phyloP scores from a whole-genome alignment of 2,329 filamentous ascomycete genomes.

The Nemania abortiva region DNA sequence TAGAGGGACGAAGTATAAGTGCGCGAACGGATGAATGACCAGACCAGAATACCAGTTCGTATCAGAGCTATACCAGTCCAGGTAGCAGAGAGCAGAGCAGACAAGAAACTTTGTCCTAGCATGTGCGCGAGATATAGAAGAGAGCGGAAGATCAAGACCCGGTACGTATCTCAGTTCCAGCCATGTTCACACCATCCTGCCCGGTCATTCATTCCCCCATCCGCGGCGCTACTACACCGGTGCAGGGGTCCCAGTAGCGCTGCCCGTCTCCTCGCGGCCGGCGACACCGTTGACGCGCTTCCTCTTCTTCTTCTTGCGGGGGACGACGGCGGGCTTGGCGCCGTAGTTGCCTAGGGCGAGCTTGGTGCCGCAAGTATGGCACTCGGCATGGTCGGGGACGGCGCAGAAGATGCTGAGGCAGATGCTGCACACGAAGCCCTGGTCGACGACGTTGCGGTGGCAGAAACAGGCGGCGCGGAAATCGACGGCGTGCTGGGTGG shows the following conservation, averaged over 20 bases:
- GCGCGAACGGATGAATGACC: not conserved
- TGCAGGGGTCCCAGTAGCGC: slow-evolving; percentile 70
- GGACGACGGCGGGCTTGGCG: slow-evolving; percentile 79
- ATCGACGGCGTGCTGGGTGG: slow-evolving; percentile 88
- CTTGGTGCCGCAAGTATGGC: slow-evolving; percentile 85
- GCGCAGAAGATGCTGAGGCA: slow-evolving; percentile 94
- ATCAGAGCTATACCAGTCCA: not conserved
- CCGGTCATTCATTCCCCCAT: not conserved
- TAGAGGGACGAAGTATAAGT: too few relatives aligned
- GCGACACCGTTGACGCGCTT: slow-evolving; percentile 60
- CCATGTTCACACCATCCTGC: not conserved
- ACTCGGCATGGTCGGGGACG: slow-evolving; percentile 71
- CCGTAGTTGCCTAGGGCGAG: slow-evolving; percentile 83
- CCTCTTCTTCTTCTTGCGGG: slow-evolving; percentile 78
- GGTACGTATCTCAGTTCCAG: not conserved
- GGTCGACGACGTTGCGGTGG: slow-evolving; percentile 88
- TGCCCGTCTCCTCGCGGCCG: slow-evolving; percentile 67
- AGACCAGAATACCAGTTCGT: not conserved
- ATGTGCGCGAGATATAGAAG: not conserved
- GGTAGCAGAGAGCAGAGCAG: not conserved
- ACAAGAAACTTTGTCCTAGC: not conserved
- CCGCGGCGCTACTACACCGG: slow-evolving; percentile 12
- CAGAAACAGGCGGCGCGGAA: slow-evolving; percentile 99
- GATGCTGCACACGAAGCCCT: slow-evolving; percentile 95
- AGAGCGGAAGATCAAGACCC: not conserved